A percentile compares a stretch with the other conserved stretches of the same genome.
These are phyloP conservation scores for Fusarium nematophilum DNA, from an alignment of 2,329 filamentous ascomycete genomes.

Conservation along the genomic window DNA sequence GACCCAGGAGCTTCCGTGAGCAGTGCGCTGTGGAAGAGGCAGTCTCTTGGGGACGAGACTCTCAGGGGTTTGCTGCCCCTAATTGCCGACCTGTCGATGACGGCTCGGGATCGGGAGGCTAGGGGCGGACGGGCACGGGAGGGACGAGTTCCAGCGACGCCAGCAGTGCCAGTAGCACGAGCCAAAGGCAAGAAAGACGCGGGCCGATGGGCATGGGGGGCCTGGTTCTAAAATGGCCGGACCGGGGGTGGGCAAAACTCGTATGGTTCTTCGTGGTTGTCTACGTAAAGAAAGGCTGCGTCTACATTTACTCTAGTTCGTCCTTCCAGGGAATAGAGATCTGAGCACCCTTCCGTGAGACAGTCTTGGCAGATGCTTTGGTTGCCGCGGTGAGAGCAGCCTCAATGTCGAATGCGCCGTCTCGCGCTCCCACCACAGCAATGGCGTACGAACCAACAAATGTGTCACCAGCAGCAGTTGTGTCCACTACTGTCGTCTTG, in stretches of 20 bases:
- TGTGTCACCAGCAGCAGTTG: slow-evolving; percentile 93
- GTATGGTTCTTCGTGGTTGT: slow-evolving; percentile 30
- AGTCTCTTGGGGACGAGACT: slow-evolving; percentile 37
- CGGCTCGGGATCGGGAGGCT: slow-evolving; percentile 17
- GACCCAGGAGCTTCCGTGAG: slow-evolving; percentile 16
- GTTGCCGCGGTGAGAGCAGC: slow-evolving; percentile 68
- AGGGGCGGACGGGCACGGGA: slow-evolving; percentile 20
- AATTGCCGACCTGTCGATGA: slow-evolving; percentile 28
- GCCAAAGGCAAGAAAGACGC: slow-evolving; percentile 41
- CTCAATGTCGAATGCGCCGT: slow-evolving; percentile 62
- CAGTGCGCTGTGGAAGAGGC: slow-evolving; percentile 33
- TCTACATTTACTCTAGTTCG: slow-evolving; percentile 50
- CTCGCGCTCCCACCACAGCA: slow-evolving; percentile 66
- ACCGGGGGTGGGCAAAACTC: slow-evolving; percentile 19
- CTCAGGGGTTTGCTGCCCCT: slow-evolving; percentile 32
- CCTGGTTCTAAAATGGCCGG: slow-evolving; percentile 44
- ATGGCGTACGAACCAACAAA: slow-evolving; percentile 92
- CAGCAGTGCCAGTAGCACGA: slow-evolving; percentile 8
- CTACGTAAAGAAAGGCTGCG: slow-evolving; percentile 20
- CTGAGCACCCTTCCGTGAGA: slow-evolving; percentile 56
- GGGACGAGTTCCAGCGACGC: neutral
- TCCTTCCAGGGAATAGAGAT: slow-evolving; percentile 58
- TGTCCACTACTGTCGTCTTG: slow-evolving; percentile 85
- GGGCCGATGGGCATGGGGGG: slow-evolving; percentile 44
- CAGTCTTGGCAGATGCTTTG: slow-evolving; percentile 55